These are phyloP conservation scores for Giardia duodenalis DNA, from an alignment of 208 protist genomes.

Conservation along the genomic window DNA sequence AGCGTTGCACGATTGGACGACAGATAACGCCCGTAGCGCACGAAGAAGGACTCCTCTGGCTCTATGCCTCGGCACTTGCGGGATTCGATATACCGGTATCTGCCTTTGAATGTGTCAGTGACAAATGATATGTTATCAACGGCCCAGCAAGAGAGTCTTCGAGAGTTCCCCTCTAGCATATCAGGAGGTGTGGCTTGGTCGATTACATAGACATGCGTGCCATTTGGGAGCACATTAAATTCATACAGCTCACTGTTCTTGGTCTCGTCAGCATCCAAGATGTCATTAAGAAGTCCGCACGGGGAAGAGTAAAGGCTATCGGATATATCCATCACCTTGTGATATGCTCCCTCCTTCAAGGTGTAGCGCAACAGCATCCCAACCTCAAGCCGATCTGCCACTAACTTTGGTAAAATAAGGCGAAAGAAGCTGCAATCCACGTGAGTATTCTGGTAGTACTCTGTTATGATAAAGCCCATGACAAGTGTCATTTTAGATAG, in stretches of 20 bases:
- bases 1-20: neutral
- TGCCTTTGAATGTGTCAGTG: neutral
- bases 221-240: neutral
- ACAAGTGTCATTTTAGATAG: too few species aligned
- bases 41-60: neutral
- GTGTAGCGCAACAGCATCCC: neutral
- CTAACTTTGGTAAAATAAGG: neutral
- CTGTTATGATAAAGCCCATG: neutral
- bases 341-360: neutral
- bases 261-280: neutral
- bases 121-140: slow-evolving; percentile 16
- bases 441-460: neutral
- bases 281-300: neutral
- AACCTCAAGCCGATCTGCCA: neutral
- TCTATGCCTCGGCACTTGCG: neutral
- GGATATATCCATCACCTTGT: slow-evolving; percentile 20
- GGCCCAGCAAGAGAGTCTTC: slow-evolving; percentile 11
- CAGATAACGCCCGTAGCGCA: neutral
- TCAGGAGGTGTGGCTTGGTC: neutral
- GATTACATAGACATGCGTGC: too few species aligned
- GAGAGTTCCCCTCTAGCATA: neutral
- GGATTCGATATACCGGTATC: neutral
- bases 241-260: neutral
- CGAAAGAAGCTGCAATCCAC: slow-evolving; percentile 25
- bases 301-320: neutral